Evolutionary conservation across 371 early-diverging fungal genomes (phyloP).

Genomic region (Blyttiomyces sp.): DNA sequence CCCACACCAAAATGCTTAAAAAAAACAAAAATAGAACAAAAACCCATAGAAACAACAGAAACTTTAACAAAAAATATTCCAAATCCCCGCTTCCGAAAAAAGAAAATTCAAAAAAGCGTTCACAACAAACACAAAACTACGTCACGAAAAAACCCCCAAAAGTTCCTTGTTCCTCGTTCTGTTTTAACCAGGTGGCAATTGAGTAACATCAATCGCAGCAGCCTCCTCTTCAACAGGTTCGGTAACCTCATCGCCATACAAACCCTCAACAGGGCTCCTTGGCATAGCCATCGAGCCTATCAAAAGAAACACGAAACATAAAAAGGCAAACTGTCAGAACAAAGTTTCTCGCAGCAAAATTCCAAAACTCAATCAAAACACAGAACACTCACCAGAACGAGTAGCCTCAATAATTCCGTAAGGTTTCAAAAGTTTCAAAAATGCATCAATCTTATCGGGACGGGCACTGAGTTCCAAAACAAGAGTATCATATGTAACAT

Average conservation of each 20-base stretch:
- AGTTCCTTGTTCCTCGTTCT: too few species aligned
- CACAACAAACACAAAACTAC: too few species aligned
- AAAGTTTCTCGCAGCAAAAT: not conserved
- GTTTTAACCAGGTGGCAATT: constrained; percentile 94
- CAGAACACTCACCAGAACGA: constrained; percentile 64
- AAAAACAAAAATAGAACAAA: too few species aligned
- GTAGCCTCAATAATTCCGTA: constrained; percentile 94
- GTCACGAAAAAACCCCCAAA: too few species aligned
- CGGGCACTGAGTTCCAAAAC: constrained; percentile 87
- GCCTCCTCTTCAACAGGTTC: constrained; percentile 49
- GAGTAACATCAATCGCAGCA: constrained; percentile 71
- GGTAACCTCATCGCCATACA: constrained; percentile 60
- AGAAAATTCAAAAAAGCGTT: too few species aligned
- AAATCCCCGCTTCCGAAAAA: too few species aligned
- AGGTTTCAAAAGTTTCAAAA: constrained; percentile 86
- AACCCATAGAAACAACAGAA: too few species aligned
- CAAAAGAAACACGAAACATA: not conserved
- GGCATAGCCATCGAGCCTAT: constrained; percentile 92
- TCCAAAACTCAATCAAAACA: not conserved
- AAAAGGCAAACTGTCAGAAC: not conserved
- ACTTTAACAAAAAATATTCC: too few species aligned
- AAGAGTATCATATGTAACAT: constrained; percentile 78
- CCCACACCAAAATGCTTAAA: too few species aligned
- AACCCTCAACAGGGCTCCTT: constrained; percentile 72
- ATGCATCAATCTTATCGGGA: constrained; percentile 80